phyloP scores from a whole-genome alignment of 1,284 basidiomycete species.

The Sanguinoderma infundibulare region DNA sequence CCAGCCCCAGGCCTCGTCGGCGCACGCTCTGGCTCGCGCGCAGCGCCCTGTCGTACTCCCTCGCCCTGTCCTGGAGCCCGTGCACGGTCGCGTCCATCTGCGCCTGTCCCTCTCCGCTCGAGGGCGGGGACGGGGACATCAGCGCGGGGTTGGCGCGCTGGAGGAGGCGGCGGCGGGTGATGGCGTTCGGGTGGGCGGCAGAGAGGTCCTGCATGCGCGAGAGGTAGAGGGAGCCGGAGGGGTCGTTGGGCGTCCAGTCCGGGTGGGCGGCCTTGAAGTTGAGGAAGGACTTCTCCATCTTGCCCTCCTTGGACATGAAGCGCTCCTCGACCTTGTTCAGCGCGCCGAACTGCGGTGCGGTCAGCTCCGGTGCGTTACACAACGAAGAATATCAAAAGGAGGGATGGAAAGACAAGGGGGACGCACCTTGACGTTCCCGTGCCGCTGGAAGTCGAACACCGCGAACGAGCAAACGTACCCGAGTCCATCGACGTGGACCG shows the following conservation, averaged over 20 bases:
- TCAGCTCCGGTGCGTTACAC: neutral
- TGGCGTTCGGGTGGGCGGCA: conserved; percentile 41
- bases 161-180: conserved; percentile 31
- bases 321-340: conserved; percentile 67
- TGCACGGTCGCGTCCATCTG: conserved; percentile 33
- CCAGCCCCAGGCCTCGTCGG: conserved; percentile 47
- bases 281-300: conserved; percentile 98
- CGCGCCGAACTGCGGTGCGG: conserved; percentile 87
- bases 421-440: conserved; percentile 83
- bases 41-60: conserved; percentile 77
- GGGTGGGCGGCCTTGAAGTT: conserved; percentile 97
- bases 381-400: neutral
- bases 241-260: conserved; percentile 91
- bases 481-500: conserved; percentile 93
- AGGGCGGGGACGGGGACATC: too few relatives aligned
- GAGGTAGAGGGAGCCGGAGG: conserved; percentile 84
- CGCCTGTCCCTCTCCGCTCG: neutral
- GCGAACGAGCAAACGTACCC: conserved; percentile 99
- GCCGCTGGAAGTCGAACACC: conserved; percentile 94
- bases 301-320: conserved; percentile 86
- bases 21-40: conserved; percentile 61
- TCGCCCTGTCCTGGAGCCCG: conserved; percentile 57
- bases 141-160: conserved; percentile 25
- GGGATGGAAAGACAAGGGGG: neutral
- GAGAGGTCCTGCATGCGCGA: conserved; percentile 79